These are phyloP conservation scores for Cadophora sp. DNA, from an alignment of 2,329 filamentous ascomycete species.

Conservation along the genomic window DNA sequence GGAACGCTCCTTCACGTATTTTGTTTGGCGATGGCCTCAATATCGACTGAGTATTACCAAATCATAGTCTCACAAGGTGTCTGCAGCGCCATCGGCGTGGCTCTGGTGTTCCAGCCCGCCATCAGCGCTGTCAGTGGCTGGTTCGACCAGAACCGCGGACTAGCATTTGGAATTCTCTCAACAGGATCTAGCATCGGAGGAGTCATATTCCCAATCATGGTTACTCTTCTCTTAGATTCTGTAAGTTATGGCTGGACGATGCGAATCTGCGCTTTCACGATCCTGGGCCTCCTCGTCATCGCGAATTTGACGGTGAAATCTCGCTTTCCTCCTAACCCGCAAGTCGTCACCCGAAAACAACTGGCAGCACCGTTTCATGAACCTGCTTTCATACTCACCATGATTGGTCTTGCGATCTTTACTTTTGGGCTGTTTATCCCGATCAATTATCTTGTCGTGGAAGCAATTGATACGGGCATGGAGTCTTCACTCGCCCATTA, in stretches of 20 bases:
- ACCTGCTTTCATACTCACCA: constrained; percentile 42
- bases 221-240: constrained; percentile 56
- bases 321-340: constrained; percentile 25
- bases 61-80: constrained; percentile 60
- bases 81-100: constrained; percentile 54
- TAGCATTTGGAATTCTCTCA: constrained; percentile 54
- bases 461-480: constrained; percentile 50
- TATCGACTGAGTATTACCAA: constrained; percentile 56
- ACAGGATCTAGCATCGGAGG: constrained; percentile 56
- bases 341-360: constrained; percentile 39
- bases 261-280: constrained; percentile 60
- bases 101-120: constrained; percentile 50
- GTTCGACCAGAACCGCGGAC: constrained; percentile 53
- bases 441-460: constrained; percentile 68
- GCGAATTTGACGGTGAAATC: constrained; percentile 47
- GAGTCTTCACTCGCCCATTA: constrained; percentile 56
- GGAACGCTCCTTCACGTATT: constrained; percentile 56
- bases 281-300: constrained; percentile 46
- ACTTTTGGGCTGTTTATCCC: constrained; percentile 52
- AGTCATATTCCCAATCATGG: constrained; percentile 63
- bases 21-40: constrained; percentile 46
- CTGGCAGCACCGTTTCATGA: constrained; percentile 44
- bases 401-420: neutral
- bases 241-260: constrained; percentile 63
- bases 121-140: constrained; percentile 49